Base-by-base conservation (phyloP, 129 eudicot species). In the Chrysanthemum lavandulifolium region DNA sequence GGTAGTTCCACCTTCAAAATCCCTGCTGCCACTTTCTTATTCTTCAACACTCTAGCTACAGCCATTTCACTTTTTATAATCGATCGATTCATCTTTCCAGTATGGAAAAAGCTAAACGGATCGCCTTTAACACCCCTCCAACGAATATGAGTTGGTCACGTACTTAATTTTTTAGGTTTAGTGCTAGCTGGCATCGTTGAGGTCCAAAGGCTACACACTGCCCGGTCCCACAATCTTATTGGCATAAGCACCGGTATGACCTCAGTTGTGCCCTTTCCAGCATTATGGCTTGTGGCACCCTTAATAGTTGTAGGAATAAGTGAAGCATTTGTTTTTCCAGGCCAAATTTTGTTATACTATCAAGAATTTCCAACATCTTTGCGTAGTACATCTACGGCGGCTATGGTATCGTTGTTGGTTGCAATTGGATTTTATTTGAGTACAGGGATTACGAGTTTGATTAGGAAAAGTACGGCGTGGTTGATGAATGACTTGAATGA, bases 11-110 rank as follows among this genome's bases (percentile, higher is more conserved):
- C 63, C 29, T 83, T 83, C 70, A n/a, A 62, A 59, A 73, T 84
- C 71, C 82, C 87, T 5, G 80, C 87, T 8, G 82, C 80, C 14
- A 67, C 79, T 48, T 61, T 84, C 79, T 68, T 76, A 36, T 73
- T 75, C 13, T 80, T 84, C 55, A 69, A 49, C 43, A 43, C 66
- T 16, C 7, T 68, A 19, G 68, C 72, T n/a, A n/a, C n/a, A n/a
- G n/a, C n/a, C n/a, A n/a, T n/a, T n/a, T n/a, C n/a, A n/a, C 64
- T 80, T 31, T 11, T 56, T 18, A 33, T 82, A 70, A 57, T 78
- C 0, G 78, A 82, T 65, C 84, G 84, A 6, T 13, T 80, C 10
- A 16, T 84, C 4, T 49, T 47, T 15, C 87, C 25, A 9, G n/a
- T 10, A 23, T 80, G 87, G 84, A 48, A 47, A n/a, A n/a, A n/a